Evolutionary conservation across 768 basidiomycete species (phyloP).

Genomic region (Tulasnella sp.): DNA sequence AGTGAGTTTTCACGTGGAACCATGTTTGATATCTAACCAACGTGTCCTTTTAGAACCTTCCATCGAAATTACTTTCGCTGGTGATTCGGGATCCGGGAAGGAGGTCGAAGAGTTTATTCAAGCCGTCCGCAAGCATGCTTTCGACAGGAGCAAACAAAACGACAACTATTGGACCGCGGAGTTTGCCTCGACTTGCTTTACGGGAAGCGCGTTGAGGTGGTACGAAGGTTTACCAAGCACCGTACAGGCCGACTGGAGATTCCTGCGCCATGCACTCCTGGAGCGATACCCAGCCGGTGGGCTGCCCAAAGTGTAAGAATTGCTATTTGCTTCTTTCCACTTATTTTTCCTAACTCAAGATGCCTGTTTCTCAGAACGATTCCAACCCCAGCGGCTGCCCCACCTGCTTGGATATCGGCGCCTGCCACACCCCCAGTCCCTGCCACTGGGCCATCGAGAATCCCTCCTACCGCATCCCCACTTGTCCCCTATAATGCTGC

Average conservation of each 20-base stretch:
- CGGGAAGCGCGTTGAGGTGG: neutral
- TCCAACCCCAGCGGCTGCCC: neutral
- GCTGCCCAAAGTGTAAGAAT: neutral
- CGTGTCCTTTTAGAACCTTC: neutral
- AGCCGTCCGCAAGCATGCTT: neutral
- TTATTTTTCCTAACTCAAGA: too few species aligned
- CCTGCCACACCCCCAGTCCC: neutral
- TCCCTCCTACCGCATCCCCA: neutral
- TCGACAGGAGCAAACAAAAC: neutral
- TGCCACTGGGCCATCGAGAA: neutral
- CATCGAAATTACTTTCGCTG: neutral
- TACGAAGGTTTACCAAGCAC: neutral
- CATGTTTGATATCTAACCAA: neutral
- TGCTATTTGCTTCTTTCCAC: neutral
- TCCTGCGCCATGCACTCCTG: neutral
- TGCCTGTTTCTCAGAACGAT: neutral
- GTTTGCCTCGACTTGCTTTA: neutral
- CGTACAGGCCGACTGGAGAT: neutral
- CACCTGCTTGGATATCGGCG: neutral
- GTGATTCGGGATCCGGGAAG: neutral
- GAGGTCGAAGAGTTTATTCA: neutral
- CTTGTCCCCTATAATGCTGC: neutral
- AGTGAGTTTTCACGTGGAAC: neutral
- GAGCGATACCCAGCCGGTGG: neutral
- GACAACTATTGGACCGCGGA: neutral